Evolutionary conservation across 2,329 filamentous ascomycete genomes (phyloP).

Genomic region (Drechslera avenae): DNA sequence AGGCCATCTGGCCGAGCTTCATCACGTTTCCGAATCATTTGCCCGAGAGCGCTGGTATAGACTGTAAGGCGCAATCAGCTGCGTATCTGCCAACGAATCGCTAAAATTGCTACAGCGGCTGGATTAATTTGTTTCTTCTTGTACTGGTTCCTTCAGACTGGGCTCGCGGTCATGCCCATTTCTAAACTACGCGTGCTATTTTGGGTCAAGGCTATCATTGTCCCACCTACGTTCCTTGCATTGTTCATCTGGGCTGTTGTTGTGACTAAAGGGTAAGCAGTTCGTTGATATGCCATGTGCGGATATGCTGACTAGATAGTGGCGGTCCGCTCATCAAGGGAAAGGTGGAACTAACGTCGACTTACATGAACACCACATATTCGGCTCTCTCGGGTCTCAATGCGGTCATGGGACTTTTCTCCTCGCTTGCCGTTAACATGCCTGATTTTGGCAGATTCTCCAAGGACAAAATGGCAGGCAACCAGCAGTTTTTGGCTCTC

Average conservation of each 20-base stretch:
- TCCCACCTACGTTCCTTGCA: constrained; percentile 52
- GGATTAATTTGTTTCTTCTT: constrained; percentile 58
- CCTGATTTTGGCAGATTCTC: constrained; percentile 53
- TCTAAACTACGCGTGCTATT: constrained; percentile 53
- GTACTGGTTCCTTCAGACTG: constrained; percentile 58
- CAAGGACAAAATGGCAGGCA: constrained; percentile 50
- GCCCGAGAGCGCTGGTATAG: constrained; percentile 35
- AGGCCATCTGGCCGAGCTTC: constrained; percentile 51
- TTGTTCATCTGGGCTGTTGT: constrained; percentile 54
- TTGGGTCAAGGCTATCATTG: constrained; percentile 51
- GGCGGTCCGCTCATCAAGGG: constrained; percentile 51
- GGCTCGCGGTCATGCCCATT: constrained; percentile 52
- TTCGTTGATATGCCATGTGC: neutral
- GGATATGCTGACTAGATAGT: constrained; percentile 1
- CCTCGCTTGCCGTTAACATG: constrained; percentile 58
- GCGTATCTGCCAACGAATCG: fast-evolving
- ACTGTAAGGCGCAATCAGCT: constrained; percentile 23
- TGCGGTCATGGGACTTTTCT: constrained; percentile 57
- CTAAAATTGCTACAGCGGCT: constrained; percentile 42
- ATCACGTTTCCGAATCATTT: constrained; percentile 49
- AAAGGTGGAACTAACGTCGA: constrained; percentile 41
- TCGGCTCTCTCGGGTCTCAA: constrained; percentile 53
- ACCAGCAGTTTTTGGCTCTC: constrained; percentile 55
- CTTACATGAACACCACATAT: constrained; percentile 53
- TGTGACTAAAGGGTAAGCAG: constrained; percentile 46